Evolutionary conservation across 1,284 basidiomycete genomes (phyloP).

Genomic region (Laetiporus sulphureus): DNA sequence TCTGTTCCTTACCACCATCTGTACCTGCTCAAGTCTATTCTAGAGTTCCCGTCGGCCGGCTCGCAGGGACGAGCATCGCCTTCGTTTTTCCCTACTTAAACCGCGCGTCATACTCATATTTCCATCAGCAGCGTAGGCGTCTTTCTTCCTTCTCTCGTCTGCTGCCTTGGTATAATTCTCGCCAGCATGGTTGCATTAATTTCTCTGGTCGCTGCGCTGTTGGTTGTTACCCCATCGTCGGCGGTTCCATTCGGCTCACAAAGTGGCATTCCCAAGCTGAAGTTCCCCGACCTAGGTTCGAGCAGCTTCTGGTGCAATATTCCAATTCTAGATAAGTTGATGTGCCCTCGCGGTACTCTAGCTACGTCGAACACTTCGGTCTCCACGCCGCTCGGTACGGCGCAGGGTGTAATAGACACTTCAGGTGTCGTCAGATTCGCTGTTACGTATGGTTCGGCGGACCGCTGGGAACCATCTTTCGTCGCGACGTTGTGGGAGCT

Average conservation of each 20-base stretch:
- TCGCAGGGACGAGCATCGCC: slow-evolving; percentile 22
- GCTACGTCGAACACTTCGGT: slow-evolving; percentile 25
- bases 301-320: slow-evolving; percentile 37
- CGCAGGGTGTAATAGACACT: slow-evolving; percentile 44
- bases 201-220: slow-evolving; percentile 29
- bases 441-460: slow-evolving; percentile 58
- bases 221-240: slow-evolving; percentile 26
- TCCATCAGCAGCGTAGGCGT: slow-evolving; percentile 18
- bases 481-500: slow-evolving; percentile 49
- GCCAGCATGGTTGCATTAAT: slow-evolving; percentile 32
- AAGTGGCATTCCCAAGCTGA: slow-evolving; percentile 3
- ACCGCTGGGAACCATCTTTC: slow-evolving; percentile 52
- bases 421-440: slow-evolving; percentile 46
- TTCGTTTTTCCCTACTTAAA: slow-evolving; percentile 21
- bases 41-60: slow-evolving; percentile 12
- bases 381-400: slow-evolving; percentile 45
- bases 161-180: no score
- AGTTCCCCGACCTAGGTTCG: slow-evolving; percentile 22
- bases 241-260: slow-evolving; percentile 18
- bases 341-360: slow-evolving; percentile 34
- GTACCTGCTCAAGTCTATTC: slow-evolving; percentile 11
- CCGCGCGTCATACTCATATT: slow-evolving; percentile 6
- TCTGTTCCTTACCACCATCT: slow-evolving; percentile 24
- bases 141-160: no score
- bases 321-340: slow-evolving; percentile 31